phyloP scores from a whole-genome alignment of 257 asterid species.

The Fraxinus excelsior region DNA sequence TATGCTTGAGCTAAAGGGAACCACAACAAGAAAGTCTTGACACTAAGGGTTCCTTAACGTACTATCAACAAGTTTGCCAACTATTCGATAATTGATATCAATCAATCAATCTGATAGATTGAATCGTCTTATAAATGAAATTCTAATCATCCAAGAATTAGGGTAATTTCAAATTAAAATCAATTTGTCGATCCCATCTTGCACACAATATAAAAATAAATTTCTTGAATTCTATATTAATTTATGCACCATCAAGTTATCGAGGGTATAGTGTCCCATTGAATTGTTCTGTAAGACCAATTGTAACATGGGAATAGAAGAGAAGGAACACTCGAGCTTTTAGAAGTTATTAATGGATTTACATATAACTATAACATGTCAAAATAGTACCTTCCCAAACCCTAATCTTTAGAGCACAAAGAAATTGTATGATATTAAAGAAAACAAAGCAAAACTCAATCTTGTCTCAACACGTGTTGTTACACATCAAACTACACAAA shows the following conservation, averaged over 20 bases:
- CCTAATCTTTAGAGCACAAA: constrained; percentile 57
- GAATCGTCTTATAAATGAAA: not conserved
- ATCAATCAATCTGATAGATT: not conserved
- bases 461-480: constrained; percentile 47
- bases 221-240: too few species aligned
- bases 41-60: not conserved
- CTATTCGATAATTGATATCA: not conserved
- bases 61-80: not conserved
- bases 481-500: constrained; percentile 44
- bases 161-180: not conserved
- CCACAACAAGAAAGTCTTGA: not conserved
- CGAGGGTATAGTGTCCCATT: not conserved
- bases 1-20: not conserved
- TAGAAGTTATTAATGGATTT: not conserved
- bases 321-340: not conserved
- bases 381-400: constrained; percentile 54
- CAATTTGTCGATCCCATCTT: not conserved
- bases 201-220: not conserved
- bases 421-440: constrained; percentile 29
- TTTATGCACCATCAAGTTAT: too few species aligned
- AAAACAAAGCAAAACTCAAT: constrained; percentile 32
- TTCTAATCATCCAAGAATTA: not conserved
- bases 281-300: not conserved
- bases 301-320: not conserved
- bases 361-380: constrained; percentile 22